A percentile compares a stretch with the other conserved stretches of the same genome.
Evolutionary conservation across 495 filamentous ascomycete genomes (phyloP).

Genomic region (Hypoxylon intermedium): DNA sequence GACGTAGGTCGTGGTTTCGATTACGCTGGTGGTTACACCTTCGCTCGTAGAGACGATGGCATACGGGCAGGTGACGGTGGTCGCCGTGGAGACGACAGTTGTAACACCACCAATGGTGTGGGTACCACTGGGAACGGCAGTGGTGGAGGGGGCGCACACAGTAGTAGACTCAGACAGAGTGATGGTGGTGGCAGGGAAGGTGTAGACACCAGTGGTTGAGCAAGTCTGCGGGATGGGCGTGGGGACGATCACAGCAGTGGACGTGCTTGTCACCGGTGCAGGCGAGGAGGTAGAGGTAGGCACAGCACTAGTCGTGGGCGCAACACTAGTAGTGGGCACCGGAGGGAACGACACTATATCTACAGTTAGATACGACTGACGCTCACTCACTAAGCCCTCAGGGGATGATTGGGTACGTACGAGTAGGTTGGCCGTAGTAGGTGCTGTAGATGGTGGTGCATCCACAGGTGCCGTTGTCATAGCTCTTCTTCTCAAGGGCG

Average conservation of each 20-base stretch:
- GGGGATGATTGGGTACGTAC: conserved; percentile 50
- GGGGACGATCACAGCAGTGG: conserved; percentile 59
- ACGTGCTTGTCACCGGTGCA: conserved; percentile 33
- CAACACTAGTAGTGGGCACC: conserved; percentile 45
- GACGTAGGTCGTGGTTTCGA: conserved; percentile 75
- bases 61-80: conserved; percentile 76
- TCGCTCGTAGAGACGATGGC: conserved; percentile 69
- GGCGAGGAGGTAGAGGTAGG: conserved; percentile 34
- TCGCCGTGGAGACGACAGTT: conserved; percentile 72
- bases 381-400: neutral
- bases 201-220: conserved; percentile 77
- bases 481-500: conserved; percentile 57
- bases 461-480: conserved; percentile 50
- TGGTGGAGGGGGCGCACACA: conserved; percentile 69
- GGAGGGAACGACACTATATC: conserved; percentile 48
- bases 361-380: conserved; percentile 11
- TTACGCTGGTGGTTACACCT: conserved; percentile 71
- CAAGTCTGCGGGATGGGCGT: conserved; percentile 71
- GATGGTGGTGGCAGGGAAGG: conserved; percentile 77
- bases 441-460: conserved; percentile 72
- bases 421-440: conserved; percentile 64
- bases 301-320: conserved; percentile 38
- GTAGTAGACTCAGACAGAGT: conserved; percentile 70
- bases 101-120: conserved; percentile 80
- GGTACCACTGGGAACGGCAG: conserved; percentile 67